Evolutionary conservation across 495 filamentous ascomycete species (phyloP).

Genomic region (Cladorrhinum samala): DNA sequence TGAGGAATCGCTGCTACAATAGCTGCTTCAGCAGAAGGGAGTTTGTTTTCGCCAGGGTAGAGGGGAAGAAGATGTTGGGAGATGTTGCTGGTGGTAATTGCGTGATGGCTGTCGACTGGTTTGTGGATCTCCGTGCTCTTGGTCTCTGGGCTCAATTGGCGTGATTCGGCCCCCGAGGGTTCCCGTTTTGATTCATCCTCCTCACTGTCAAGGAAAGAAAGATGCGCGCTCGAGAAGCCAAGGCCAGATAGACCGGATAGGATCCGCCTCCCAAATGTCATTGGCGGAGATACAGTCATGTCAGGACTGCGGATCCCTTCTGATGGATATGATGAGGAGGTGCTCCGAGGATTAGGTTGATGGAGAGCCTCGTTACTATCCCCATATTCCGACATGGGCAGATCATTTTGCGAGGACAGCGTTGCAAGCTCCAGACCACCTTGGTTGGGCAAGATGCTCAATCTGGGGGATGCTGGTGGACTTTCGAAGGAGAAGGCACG

Average conservation of each 20-base stretch:
- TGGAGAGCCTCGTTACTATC: background rate
- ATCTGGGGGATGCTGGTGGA: conserved; percentile 10
- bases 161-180: background rate
- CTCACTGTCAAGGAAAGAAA: conserved; percentile 6
- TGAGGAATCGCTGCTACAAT: background rate
- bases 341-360: conserved; percentile 12
- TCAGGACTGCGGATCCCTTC: conserved; percentile 21
- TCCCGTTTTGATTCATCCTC: background rate
- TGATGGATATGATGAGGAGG: conserved; percentile 23
- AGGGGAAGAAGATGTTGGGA: background rate
- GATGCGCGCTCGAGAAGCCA: conserved; percentile 3
- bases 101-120: background rate
- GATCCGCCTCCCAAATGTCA: conserved; percentile 18
- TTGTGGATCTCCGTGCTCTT: background rate
- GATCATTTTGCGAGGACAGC: background rate
- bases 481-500: conserved; percentile 18
- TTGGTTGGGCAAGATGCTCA: conserved; percentile 9
- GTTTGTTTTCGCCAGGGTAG: background rate
- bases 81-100: background rate
- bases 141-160: background rate
- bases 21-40: background rate
- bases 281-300: conserved; percentile 18
- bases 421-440: conserved; percentile 4
- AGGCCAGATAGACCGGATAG: conserved; percentile 9
- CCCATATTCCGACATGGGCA: background rate